phyloP scores from a whole-genome alignment of 2,329 filamentous ascomycete species.

The Bisporella sp. region DNA sequence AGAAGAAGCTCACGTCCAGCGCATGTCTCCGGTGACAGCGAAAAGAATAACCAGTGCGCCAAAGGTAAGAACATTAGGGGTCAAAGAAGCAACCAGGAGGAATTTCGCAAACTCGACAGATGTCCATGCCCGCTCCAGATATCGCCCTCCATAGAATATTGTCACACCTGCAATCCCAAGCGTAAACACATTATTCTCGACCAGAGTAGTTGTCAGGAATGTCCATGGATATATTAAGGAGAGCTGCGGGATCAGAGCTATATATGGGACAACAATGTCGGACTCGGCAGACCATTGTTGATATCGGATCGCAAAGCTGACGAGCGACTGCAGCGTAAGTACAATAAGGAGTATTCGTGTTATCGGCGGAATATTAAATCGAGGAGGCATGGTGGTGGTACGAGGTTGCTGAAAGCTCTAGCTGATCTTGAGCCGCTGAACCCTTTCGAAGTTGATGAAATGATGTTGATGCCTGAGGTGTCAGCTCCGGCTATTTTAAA shows the following conservation, averaged over 20 bases:
- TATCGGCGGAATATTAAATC: conserved; percentile 88
- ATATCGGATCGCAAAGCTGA: conserved; percentile 75
- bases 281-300: conserved; percentile 57
- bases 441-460: too few relatives aligned
- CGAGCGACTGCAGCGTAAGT: conserved; percentile 69
- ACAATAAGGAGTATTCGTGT: conserved; percentile 75
- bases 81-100: conserved; percentile 64
- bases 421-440: too few relatives aligned
- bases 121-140: conserved; percentile 94
- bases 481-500: too few relatives aligned
- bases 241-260: conserved; percentile 76
- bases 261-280: conserved; percentile 72
- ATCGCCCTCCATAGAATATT: conserved; percentile 86
- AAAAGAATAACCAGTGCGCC: conserved; percentile 68
- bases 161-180: conserved; percentile 70
- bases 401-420: too few relatives aligned
- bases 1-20: conserved; percentile 55
- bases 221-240: conserved; percentile 93
- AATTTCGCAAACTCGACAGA: conserved; percentile 90
- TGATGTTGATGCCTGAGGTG: too few relatives aligned
- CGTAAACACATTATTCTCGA: conserved; percentile 90
- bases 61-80: conserved; percentile 76
- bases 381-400: conserved; percentile 56
- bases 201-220: conserved; percentile 74
- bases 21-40: conserved; percentile 57